A percentile compares a stretch with the other conserved stretches of the same genome.
Conservation (phyloP, 2,329 filamentous ascomycete species). For the Scedosporium apiospermum region DNA sequence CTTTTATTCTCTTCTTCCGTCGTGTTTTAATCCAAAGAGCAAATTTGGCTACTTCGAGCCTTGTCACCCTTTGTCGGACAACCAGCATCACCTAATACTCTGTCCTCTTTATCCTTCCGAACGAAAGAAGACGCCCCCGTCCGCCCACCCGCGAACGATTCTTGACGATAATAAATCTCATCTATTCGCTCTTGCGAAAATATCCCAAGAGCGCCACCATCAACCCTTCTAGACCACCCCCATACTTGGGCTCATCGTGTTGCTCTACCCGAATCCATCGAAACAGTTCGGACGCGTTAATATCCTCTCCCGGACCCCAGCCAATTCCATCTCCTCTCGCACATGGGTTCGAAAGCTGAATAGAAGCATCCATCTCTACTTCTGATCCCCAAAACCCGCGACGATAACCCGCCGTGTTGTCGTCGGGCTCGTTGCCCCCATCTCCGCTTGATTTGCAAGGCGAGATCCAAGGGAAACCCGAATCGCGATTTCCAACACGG, state of each 20-base stretch:
- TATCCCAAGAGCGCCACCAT: too few relatives aligned
- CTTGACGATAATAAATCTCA: too few relatives aligned
- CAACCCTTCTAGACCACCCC: too few relatives aligned
- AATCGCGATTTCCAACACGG: conserved; percentile 10
- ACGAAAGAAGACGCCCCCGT: background rate
- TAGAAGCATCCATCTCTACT: background rate
- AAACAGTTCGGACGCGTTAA: background rate
- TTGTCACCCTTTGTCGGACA: background rate
- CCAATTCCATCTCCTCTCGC: background rate
- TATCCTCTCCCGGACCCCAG: background rate
- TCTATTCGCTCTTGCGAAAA: too few relatives aligned
- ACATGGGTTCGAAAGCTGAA: conserved; percentile 1
- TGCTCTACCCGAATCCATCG: too few relatives aligned
- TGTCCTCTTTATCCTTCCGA: background rate
- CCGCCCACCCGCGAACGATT: background rate
- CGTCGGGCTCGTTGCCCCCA: background rate
- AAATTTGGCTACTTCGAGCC: background rate
- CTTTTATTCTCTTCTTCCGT: background rate
- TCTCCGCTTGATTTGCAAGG: background rate
- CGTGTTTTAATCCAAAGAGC: background rate
- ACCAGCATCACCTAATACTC: background rate
- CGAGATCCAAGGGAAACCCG: conserved; percentile 6
- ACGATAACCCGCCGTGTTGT: background rate
- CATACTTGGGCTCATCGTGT: too few relatives aligned
- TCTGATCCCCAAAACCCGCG: background rate